These are phyloP conservation scores for Trichosanthes truncata DNA, from an alignment of 306 rosid genomes.

Conservation along the genomic window DNA sequence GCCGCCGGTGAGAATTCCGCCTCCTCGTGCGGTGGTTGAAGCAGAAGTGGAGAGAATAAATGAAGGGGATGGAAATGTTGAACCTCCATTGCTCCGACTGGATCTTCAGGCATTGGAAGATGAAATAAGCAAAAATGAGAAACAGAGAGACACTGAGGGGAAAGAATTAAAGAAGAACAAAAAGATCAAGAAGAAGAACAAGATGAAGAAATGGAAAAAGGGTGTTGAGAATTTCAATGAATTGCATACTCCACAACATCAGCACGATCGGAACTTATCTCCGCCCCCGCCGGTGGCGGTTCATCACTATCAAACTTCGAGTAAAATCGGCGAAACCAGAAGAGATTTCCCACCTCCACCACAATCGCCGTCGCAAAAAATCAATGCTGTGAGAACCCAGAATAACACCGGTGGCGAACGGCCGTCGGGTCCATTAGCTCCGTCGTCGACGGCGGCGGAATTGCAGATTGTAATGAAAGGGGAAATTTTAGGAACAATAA, in stretches of 20 bases:
- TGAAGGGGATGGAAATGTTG: not conserved
- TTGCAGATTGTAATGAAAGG: constrained; percentile 48
- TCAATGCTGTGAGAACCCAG: constrained; percentile 7
- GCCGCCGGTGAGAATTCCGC: not conserved
- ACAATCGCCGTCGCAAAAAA: not conserved
- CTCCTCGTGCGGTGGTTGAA: not conserved
- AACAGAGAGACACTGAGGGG: constrained; percentile 29
- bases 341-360: not conserved
- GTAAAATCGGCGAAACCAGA: constrained; percentile 36
- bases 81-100: not conserved
- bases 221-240: constrained; percentile 43
- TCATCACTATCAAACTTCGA: constrained; percentile 29
- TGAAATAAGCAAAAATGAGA: constrained; percentile 26
- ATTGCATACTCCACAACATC: constrained; percentile 19
- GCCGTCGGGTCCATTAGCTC: constrained; percentile 38
- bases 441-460: constrained; percentile 43
- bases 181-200: constrained; percentile 52
- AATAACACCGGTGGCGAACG: constrained; percentile 35
- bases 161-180: constrained; percentile 51
- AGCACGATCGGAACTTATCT: not conserved
- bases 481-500: constrained; percentile 46
- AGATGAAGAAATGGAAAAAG: constrained; percentile 46
- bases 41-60: not conserved
- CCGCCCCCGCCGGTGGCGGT: constrained; percentile 26
- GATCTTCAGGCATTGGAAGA: constrained; percentile 15